These are phyloP conservation scores for Candida krabiensis DNA, from an alignment of 805 yeast species.

Conservation along the genomic window DNA sequence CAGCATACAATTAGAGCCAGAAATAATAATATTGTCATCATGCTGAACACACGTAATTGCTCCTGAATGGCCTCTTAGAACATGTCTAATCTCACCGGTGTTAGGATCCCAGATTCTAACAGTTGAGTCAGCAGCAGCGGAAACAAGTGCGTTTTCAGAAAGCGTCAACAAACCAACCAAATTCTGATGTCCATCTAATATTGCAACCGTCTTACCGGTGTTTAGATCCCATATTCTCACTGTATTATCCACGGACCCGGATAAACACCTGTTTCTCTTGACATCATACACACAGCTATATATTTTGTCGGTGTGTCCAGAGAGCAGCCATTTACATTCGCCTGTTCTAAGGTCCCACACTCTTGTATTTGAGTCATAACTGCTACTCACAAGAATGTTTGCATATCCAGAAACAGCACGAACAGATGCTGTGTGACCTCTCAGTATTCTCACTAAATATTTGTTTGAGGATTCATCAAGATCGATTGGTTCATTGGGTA, in stretches of 20 bases:
- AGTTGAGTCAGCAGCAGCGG: conserved; percentile 96
- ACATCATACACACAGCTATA: conserved; percentile 86
- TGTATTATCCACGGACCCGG: conserved; percentile 89
- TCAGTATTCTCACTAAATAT: conserved; percentile 63
- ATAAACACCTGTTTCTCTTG: conserved; percentile 73
- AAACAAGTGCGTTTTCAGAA: conserved; percentile 72
- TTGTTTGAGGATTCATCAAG: conserved; percentile 50
- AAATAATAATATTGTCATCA: conserved; percentile 77
- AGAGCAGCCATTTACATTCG: conserved; percentile 66
- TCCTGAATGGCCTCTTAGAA: conserved; percentile 76
- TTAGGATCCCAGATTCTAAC: conserved; percentile 91
- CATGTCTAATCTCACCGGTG: conserved; percentile 61
- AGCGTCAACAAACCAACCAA: conserved; percentile 85
- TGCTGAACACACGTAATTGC: conserved; percentile 95
- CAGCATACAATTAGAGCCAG: conserved; percentile 86
- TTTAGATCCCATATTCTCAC: conserved; percentile 88
- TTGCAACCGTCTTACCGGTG: conserved; percentile 66
- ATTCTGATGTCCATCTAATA: conserved; percentile 85
- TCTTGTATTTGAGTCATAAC: conserved; percentile 85
- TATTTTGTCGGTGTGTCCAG: conserved; percentile 85
- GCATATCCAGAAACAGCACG: conserved; percentile 87
- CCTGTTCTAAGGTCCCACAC: conserved; percentile 88
- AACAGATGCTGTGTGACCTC: conserved; percentile 79
- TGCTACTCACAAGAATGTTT: conserved; percentile 80
- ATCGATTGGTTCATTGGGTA: conserved; percentile 38